Evolutionary conservation across 2,329 filamentous ascomycete genomes (phyloP), one percentile per base, ranked within the genome.

Genomic region (Purpureocillium lavendulum): DNA sequence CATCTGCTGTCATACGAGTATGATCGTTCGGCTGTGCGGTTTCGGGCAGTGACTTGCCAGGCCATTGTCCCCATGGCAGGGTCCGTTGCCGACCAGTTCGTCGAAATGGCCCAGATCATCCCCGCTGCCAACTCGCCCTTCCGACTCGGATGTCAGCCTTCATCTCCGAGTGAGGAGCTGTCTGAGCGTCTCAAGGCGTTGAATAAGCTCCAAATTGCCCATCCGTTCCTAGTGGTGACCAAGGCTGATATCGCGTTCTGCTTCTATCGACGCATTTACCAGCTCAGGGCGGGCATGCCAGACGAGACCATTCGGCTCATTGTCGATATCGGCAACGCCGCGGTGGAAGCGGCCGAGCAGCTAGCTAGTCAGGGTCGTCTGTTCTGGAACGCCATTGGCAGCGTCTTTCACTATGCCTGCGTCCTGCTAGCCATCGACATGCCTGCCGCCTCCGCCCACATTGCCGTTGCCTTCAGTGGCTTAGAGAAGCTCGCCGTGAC

Each of bases 321-420:
- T 33, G 43, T 49, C 30, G 34, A 40, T 8, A 40, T 17, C 30
- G 49, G 49, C 11, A 48, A 45, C 29, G 42, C 40, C 7, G 47
- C 49, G 29, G 30, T 49, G 4, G 36, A 41, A 15, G 45, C 48
- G 13, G 46, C 45, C 32, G 37, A 45, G 31, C 43, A 44, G 34
- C 42, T 44, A 14, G 47, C 48, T 28, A 36, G 28, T 13, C 38
- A 46, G 17, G 48, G 48, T 14, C 43, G 37, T 34, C 39, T 49
- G 30, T 50, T 49, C 41, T 51, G 46, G 45, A 51, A 51, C 39
- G 45, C 45, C 33, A 47, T 51, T 9, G 48, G 49, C 30, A 51
- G 49, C 30, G 46, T 49, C 16, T 51, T 51, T 17, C 48, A 51
- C 38, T 51, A 49, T 41, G 24, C 39, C 13, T 51, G 49, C 30